These are phyloP conservation scores for Brachypodium distachyon DNA, from an alignment of 202 grass and related monocot species.

Conservation along the genomic window DNA sequence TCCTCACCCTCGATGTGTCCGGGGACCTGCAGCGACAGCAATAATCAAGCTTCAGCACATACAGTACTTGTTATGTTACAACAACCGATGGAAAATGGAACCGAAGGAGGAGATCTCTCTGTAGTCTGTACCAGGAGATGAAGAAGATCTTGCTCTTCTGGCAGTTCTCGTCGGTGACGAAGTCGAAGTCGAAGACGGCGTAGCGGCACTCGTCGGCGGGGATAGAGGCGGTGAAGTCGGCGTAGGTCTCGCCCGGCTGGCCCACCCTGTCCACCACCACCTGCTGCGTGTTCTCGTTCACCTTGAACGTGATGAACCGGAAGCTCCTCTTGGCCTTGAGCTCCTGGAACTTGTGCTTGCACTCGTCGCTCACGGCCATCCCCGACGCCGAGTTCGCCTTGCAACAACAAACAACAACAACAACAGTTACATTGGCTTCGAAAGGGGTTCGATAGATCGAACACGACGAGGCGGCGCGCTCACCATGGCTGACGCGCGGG, in stretches of 20 bases:
- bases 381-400: conserved; percentile 83
- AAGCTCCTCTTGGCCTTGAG: conserved; percentile 89
- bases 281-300: conserved; percentile 75
- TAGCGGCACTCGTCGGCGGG: conserved; percentile 75
- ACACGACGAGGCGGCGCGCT: not conserved
- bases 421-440: not conserved
- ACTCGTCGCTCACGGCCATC: conserved; percentile 92
- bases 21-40: conserved; percentile 58
- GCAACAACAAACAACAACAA: not conserved
- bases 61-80: not conserved
- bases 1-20: conserved; percentile 55
- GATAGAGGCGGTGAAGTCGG: conserved; percentile 59
- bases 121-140: conserved; percentile 54
- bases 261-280: conserved; percentile 73
- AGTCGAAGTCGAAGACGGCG: conserved; percentile 88
- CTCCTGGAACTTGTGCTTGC: conserved; percentile 76
- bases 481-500: conserved; percentile 31
- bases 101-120: not conserved
- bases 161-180: conserved; percentile 76
- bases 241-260: conserved; percentile 54
- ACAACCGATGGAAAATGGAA: too few relatives aligned
- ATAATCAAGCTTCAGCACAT: not conserved
- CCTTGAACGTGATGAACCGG: conserved; percentile 90
- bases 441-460: not conserved
- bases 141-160: conserved; percentile 99